Conservation (phyloP, 208 protist species). For the Wallacemonas sp. region DNA sequence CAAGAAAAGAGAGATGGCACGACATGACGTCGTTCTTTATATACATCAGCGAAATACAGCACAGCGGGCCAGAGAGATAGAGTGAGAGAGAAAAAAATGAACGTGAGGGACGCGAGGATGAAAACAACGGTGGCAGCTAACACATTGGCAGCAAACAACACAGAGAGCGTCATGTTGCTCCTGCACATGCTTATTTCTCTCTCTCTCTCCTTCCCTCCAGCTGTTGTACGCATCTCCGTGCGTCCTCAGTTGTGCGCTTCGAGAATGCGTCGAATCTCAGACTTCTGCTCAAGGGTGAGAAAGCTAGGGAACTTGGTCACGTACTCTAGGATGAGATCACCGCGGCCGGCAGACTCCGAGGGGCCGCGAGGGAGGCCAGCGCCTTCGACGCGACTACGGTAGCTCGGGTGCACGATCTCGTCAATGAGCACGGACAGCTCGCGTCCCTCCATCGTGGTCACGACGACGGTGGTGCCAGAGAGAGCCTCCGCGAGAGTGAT, state of each 20-base stretch:
- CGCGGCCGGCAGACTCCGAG: slow-evolving; percentile 41
- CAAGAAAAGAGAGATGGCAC: too few relatives aligned
- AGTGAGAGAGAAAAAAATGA: too few relatives aligned
- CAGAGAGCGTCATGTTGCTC: too few relatives aligned
- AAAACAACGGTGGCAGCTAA: too few relatives aligned
- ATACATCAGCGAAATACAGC: too few relatives aligned
- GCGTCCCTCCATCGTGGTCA: slow-evolving; percentile 78
- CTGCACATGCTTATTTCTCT: too few relatives aligned
- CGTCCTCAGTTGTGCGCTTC: slow-evolving; percentile 59
- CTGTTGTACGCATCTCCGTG: too few relatives aligned
- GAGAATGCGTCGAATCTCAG: slow-evolving; percentile 77
- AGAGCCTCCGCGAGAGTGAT: slow-evolving; percentile 83
- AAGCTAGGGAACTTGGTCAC: slow-evolving; percentile 80
- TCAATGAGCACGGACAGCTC: slow-evolving; percentile 81
- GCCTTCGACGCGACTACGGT: slow-evolving; percentile 72
- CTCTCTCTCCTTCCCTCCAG: too few relatives aligned
- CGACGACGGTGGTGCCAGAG: slow-evolving; percentile 81
- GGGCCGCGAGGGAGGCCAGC: slow-evolving; percentile 54
- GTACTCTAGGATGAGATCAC: slow-evolving; percentile 83
- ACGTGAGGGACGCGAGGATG: too few relatives aligned
- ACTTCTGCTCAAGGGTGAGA: slow-evolving; percentile 86
- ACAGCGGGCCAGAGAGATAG: too few relatives aligned
- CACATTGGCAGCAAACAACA: too few relatives aligned
- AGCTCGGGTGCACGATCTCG: slow-evolving; percentile 85
- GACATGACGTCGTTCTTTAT: too few relatives aligned